Percentiles rank a stretch among this genome's conserved stretches.
Evolutionary conservation across 148 eudicot species (phyloP).

Genomic region (Amaranthus palmeri): DNA sequence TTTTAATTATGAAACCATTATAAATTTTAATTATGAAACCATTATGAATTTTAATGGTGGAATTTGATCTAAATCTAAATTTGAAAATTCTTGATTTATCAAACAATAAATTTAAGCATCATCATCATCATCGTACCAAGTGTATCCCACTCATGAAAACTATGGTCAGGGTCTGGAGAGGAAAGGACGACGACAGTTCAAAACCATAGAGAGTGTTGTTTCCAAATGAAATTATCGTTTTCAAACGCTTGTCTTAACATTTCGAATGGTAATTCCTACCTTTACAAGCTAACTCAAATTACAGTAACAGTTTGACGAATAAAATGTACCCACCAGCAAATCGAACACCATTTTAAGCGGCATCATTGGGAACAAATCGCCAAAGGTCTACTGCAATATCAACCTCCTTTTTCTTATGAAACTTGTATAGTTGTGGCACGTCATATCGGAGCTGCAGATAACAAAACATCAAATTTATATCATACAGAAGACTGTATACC

Average conservation of each 20-base stretch:
- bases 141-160: too few relatives aligned
- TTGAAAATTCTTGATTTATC: too few relatives aligned
- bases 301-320: neutral
- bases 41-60: too few relatives aligned
- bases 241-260: neutral
- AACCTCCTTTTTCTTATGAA: conserved; percentile 95
- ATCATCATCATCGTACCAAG: too few relatives aligned
- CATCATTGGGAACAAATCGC: conserved; percentile 70
- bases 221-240: too few relatives aligned
- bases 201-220: too few relatives aligned
- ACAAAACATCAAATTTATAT: neutral
- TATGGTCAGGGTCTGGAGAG: too few relatives aligned
- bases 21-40: neutral
- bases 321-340: neutral
- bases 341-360: conserved; percentile 18
- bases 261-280: neutral
- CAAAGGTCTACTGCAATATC: conserved; percentile 95
- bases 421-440: conserved; percentile 84
- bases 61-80: too few relatives aligned
- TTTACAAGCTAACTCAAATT: conserved; percentile 8
- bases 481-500: neutral
- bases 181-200: too few relatives aligned
- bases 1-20: neutral
- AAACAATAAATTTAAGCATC: too few relatives aligned
- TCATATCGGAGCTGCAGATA: conserved; percentile 69